These are phyloP conservation scores for Claviceps humidiphila DNA, from an alignment of 2,329 filamentous ascomycete species.

Conservation along the genomic window DNA sequence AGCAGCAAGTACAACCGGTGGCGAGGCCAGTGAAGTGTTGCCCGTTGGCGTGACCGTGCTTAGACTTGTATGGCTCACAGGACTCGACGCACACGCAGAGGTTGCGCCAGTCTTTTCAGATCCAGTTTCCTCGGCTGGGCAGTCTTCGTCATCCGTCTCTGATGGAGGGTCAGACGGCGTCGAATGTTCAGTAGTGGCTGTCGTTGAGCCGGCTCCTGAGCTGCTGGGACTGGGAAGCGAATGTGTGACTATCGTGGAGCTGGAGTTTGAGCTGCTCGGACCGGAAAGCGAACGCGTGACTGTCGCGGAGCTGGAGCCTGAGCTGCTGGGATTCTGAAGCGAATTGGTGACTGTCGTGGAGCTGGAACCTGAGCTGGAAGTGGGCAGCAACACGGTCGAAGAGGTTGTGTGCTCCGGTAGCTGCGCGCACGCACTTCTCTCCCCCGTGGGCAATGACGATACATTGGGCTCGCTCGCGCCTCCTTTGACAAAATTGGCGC, in stretches of 20 bases:
- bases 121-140: background rate
- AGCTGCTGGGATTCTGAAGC: too few relatives aligned
- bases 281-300: background rate
- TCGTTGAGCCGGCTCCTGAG: background rate
- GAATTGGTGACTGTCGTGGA: background rate
- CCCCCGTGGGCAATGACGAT: background rate
- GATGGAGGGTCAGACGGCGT: background rate
- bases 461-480: background rate
- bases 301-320: background rate
- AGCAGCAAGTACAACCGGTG: background rate
- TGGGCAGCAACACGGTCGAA: background rate
- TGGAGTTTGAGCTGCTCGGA: too few relatives aligned
- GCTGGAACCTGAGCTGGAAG: background rate
- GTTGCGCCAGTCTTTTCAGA: background rate
- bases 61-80: background rate
- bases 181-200: background rate
- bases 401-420: background rate
- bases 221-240: background rate
- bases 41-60: background rate
- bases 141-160: background rate
- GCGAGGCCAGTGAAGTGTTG: background rate
- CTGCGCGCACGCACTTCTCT: background rate
- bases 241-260: background rate
- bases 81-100: background rate
- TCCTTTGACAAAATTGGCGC: constrained; percentile 41